Evolutionary conservation across 805 yeast species (phyloP), one percentile per base, ranked within the genome.

Genomic region (Debaryomyces maramus): DNA sequence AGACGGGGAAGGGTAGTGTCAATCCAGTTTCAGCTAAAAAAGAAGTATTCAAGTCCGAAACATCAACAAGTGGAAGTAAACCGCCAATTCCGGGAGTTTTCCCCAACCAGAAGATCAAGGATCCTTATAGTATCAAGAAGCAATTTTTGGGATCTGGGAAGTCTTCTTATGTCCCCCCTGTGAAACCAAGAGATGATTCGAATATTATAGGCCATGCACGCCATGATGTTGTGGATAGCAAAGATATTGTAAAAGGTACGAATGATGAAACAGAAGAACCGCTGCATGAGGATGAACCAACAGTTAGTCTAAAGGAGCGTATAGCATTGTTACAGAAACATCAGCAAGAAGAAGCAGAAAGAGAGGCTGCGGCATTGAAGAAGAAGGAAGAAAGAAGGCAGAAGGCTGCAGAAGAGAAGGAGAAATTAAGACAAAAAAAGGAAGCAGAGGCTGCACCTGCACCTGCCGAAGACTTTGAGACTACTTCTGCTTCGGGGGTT

Each of bases 301-400:
- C 85, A 50, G 63, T 89, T 68, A 83, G 95, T 41, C 69, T 91
- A 52, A 85, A 85, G 56, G 97, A 93, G 51, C 76, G 98, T 48
- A 88, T 91, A 56, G 88, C 88, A 4, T 53, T 87, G 53, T 70
- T 91, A 36, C 96, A 90, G 58, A 78, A 87, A 54, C 81, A 82
- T 43, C 96, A 88, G 56, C 78, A 77, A 43, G 85, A 85, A 54
- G 95, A 88, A 51, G 86, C 83, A 15, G 91, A 83, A 44, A 69
- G 80, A 41, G 90, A 80, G 47, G 83, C 80, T 3, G 77, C 76
- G 3, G 78, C 83, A 6, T 48, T 73, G 53, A 75, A 72, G 50
- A 75, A 73, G 52, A 72, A 71, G 41, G 74, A 71, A 41, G 77
- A 70, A 55, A 73, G 74, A 57, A 79, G 78, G 56, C 70, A 64